phyloP scores from a whole-genome alignment of 2,329 filamentous ascomycete species.

The Acrocalymma vagum region DNA sequence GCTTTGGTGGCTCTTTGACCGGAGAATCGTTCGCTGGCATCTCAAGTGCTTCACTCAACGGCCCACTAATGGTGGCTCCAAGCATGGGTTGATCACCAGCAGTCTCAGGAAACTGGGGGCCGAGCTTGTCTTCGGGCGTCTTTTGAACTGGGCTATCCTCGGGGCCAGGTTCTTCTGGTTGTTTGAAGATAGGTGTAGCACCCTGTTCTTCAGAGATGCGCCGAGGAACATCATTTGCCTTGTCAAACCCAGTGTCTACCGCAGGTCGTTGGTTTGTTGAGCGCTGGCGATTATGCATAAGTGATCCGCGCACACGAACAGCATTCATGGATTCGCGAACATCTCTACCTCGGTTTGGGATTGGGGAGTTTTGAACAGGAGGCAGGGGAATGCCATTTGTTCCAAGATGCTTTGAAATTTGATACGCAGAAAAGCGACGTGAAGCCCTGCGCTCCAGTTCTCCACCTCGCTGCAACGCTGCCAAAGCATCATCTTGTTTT shows the following conservation, averaged over 20 bases:
- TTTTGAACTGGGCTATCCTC: conserved; percentile 52
- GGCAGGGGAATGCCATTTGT: conserved; percentile 87
- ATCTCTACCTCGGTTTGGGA: conserved; percentile 86
- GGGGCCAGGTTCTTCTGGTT: conserved; percentile 36
- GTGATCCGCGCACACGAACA: conserved; percentile 67
- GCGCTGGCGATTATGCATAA: conserved; percentile 60
- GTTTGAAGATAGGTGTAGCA: conserved; percentile 44
- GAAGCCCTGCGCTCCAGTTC: conserved; percentile 93
- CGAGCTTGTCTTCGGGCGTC: conserved; percentile 73
- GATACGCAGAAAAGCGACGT: conserved; percentile 92
- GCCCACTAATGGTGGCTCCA: conserved; percentile 46
- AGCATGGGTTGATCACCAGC: conserved; percentile 34
- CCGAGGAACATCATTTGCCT: conserved; percentile 53
- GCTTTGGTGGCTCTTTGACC: conserved; percentile 26
- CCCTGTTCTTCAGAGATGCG: conserved; percentile 71
- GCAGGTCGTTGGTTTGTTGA: conserved; percentile 57
- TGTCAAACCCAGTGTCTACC: conserved; percentile 69
- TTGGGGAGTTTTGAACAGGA: conserved; percentile 76
- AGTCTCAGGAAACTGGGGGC: conserved; percentile 47
- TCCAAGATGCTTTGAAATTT: conserved; percentile 93
- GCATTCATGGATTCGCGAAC: conserved; percentile 84
- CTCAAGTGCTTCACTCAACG: conserved; percentile 42
- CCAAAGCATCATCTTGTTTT: conserved; percentile 87
- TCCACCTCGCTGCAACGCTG: conserved; percentile 88
- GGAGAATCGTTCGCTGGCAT: conserved; percentile 32